Evolutionary conservation across 805 yeast genomes (phyloP), one percentile per base, ranked within the genome.

Genomic region (Ogataea trehaloabstinens): DNA sequence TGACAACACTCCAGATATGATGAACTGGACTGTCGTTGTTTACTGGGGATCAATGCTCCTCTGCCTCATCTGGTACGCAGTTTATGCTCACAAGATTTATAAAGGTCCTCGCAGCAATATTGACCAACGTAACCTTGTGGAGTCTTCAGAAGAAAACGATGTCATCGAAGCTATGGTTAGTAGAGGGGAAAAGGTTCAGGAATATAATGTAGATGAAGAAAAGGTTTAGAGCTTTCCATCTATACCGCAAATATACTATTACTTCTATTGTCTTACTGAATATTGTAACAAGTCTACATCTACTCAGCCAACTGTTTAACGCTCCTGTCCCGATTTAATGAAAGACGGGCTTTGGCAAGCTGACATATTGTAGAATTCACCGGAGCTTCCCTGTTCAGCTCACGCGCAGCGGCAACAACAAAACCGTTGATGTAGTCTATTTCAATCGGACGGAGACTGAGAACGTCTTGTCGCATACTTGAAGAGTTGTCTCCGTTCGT

Each of bases 401-500:
- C 63, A 21, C 60, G 49, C 1, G 86, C 95, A 37, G 79, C 61
- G 5, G 53, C 56, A 1, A 74, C 81, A 10, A 90, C 70, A 53
- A 79, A 87, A 1, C 97, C 97, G 56, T 90, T 93, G 42, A 91
- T 81, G 56, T 75, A 84, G 44, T 82, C 85, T 16, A 91, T 76
- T 56, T 91, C 99, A 0, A 93, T 85, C 12, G 68, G 71, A 48
- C 76, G 72, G 42, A 74, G 63, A 46, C 63, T 56, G 32, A 68
- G 52, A 13, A 78, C 64, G 51, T 91, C 98, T 41, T 76, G 78
- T 34, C 85, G 66, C 90, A 83, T 84, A 12, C 86, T 78, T 6
- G 85, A 73, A 32, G 76, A 70, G 55, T 89, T 91, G 28, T 70
- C 57, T 0, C 74, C 71, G 37, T 60, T 59, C 15, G 58, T 24